Conservation (phyloP, 495 filamentous ascomycete species). For the Aspergillus coremiiformis region DNA sequence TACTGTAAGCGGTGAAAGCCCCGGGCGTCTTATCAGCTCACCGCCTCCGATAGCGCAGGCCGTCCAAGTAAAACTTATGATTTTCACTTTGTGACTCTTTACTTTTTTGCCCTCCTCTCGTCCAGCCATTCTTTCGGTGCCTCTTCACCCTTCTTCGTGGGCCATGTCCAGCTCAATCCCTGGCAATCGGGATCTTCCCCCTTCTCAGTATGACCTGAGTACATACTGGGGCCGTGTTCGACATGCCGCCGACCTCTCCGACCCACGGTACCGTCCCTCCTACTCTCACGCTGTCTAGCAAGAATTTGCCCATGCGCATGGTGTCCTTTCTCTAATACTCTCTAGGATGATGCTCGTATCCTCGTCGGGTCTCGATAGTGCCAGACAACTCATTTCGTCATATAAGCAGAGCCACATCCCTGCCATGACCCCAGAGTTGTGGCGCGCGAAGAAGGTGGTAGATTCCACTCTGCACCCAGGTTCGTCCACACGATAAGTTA, state of each 20-base stretch:
- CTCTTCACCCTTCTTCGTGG: conserved; percentile 3
- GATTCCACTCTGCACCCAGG: conserved; percentile 91
- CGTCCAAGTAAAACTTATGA: conserved; percentile 13
- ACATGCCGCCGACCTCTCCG: conserved; percentile 82
- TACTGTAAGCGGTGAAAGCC: conserved; percentile 5
- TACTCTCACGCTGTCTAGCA: not conserved
- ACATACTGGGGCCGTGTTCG: conserved; percentile 94
- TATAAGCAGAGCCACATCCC: conserved; percentile 77
- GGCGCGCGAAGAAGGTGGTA: conserved; percentile 92
- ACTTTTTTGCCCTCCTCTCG: not conserved
- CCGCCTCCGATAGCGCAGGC: conserved; percentile 29
- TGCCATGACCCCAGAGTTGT: conserved; percentile 81
- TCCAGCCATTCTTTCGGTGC: not conserved
- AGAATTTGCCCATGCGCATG: not conserved
- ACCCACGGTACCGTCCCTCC: conserved; percentile 68
- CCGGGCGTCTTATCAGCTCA: conserved; percentile 31
- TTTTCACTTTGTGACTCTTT: conserved; percentile 15
- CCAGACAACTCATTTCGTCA: conserved; percentile 64
- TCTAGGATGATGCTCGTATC: conserved; percentile 75
- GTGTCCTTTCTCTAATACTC: conserved; percentile 3
- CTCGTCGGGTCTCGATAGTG: conserved; percentile 65
- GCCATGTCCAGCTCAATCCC: conserved; percentile 86
- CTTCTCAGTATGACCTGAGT: conserved; percentile 82
- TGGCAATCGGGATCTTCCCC: conserved; percentile 75
- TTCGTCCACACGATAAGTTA: not conserved